Conservation (phyloP, 306 rosid genomes). For the Styphnolobium japonicum region DNA sequence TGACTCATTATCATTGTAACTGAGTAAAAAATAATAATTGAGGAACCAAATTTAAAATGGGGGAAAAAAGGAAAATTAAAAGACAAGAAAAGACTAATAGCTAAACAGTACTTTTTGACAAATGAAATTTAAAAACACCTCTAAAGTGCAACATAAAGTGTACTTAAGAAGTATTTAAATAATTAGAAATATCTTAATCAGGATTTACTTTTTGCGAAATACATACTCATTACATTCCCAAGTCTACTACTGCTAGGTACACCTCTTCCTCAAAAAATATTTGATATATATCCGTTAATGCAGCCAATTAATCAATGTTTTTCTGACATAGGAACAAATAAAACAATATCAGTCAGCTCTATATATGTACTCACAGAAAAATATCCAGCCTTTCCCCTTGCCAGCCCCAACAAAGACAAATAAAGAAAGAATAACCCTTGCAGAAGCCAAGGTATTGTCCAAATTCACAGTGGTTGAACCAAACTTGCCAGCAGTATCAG, state of each 20-base stretch:
- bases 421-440: conserved; percentile 5
- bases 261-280: neutral
- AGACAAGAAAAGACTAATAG: neutral
- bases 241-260: neutral
- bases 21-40: neutral
- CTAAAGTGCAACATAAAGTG: neutral
- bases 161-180: neutral
- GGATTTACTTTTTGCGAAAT: neutral
- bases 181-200: conserved; percentile 1
- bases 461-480: conserved; percentile 1
- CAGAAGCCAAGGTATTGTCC: conserved; percentile 1
- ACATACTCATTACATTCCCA: neutral
- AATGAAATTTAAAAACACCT: neutral
- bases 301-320: neutral
- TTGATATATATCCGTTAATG: neutral
- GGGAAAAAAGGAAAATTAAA: neutral
- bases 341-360: neutral
- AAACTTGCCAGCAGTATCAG: neutral
- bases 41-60: neutral
- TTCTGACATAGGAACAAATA: neutral
- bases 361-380: neutral
- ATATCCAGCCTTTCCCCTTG: conserved; percentile 11
- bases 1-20: neutral
- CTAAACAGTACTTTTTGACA: neutral
- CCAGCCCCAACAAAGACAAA: neutral